Evolutionary conservation across 148 eudicot species (phyloP), one percentile per base, ranked within the genome.

Genomic region (Fagopyrum homotropicum): DNA sequence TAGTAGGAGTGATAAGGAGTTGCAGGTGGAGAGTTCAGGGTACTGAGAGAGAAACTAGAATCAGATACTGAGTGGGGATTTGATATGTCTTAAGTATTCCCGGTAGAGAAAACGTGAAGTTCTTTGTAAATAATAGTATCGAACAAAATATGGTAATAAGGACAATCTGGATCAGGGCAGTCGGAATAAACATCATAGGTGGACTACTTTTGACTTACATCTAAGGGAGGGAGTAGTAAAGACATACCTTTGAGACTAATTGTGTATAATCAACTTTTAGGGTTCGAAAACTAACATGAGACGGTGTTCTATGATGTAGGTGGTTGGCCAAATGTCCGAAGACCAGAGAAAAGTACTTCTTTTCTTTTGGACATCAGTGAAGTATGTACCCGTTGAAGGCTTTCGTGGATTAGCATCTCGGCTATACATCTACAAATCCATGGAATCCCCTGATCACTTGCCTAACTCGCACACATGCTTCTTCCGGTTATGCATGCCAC

Each of bases 391-490:
- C 1, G 77, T 88, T 9, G 95, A 91, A 69, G 97, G 98, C n/a
- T 93, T 93, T 71, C 73, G 93, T 69, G 98, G 98, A 46, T 79
- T 93, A 81, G 80, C 94, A 75, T 88, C 94, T 64, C 85, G 84
- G 29, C 83, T 93, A 47, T 82, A 48, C 84, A 85, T 91, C 73
- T 87, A 88, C 80, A 89, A 81, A 72, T 75, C 88, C 49, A 35
- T 70, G 0, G 93, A 86, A 57, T 15, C 91, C 11, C 52, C 26
- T 30, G 84, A 87, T 19, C 86, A 78, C 61, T 80, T 93, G 77
- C 98, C 94, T 17, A 84, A 94, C 3, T 91, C 98, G 26, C 97
- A 91, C 78, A 93, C 98, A 35, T 93, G 98, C 88, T 93, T 89
- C 82, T 88, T 88, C 80, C 84, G 89, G 29, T 71, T 93, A 57